These are phyloP conservation scores for Arthrobotrys sinensis DNA, from an alignment of 2,329 filamentous ascomycete genomes.

Conservation along the genomic window DNA sequence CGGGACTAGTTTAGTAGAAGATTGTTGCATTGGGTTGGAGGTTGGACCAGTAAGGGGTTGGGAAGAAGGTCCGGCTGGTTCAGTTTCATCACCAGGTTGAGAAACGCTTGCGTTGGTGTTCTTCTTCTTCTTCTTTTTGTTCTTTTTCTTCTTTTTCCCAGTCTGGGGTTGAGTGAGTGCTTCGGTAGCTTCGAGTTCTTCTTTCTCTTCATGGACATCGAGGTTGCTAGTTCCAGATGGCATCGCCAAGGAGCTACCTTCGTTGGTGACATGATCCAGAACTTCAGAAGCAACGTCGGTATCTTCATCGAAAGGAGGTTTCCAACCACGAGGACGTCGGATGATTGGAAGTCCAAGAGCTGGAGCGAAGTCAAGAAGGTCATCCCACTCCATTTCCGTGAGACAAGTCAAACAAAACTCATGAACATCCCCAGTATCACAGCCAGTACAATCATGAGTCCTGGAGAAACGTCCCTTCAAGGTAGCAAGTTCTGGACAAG, in stretches of 20 bases:
- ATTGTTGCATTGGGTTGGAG: neutral
- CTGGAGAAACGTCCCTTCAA: constrained; percentile 1
- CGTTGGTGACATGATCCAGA: too few relatives aligned
- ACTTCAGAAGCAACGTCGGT: neutral
- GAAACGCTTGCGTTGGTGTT: neutral
- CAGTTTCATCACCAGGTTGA: neutral
- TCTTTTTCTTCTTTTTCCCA: constrained; percentile 24
- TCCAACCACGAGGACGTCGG: constrained; percentile 20
- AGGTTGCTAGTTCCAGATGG: neutral
- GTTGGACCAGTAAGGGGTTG: neutral
- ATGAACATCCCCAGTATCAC: neutral
- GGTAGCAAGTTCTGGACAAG: constrained; percentile 16
- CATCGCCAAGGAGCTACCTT: neutral
- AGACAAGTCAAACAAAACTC: constrained; percentile 18
- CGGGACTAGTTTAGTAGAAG: too few relatives aligned
- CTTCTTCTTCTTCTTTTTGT: constrained; percentile 33
- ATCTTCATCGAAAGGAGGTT: neutral
- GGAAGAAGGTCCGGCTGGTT: neutral
- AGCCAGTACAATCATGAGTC: neutral
- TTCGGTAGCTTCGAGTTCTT: neutral
- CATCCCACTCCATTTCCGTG: constrained; percentile 29
- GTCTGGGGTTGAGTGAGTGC: neutral
- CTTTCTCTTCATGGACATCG: neutral
- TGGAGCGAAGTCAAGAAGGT: constrained; percentile 39
- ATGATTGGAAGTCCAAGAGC: constrained; percentile 33